phyloP scores from a whole-genome alignment of 1,284 basidiomycete species.

The Pseudozyma sp. region DNA sequence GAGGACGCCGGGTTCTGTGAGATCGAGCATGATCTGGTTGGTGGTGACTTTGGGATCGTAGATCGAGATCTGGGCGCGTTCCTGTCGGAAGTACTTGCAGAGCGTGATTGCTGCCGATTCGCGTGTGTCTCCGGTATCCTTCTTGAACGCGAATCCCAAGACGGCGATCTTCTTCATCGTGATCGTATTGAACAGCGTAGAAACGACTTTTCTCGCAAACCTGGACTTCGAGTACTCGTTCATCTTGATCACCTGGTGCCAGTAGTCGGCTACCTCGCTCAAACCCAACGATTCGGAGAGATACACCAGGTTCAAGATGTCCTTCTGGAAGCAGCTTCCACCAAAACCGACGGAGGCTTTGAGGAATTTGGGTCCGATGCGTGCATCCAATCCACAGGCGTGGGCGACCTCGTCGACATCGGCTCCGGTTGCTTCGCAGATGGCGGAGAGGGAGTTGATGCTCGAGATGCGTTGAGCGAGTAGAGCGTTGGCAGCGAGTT shows the following conservation, averaged over 20 bases:
- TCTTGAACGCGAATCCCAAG: slow-evolving; percentile 79
- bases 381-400: slow-evolving; percentile 91
- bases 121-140: slow-evolving; percentile 72
- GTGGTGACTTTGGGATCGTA: slow-evolving; percentile 87
- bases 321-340: slow-evolving; percentile 89
- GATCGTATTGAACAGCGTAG: slow-evolving; percentile 95
- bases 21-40: slow-evolving; percentile 72
- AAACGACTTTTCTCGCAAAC: slow-evolving; percentile 70
- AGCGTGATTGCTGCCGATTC: slow-evolving; percentile 97
- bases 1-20: slow-evolving; percentile 71
- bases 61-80: slow-evolving; percentile 85
- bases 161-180: slow-evolving; percentile 96
- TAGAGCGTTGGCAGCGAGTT: slow-evolving; percentile 98
- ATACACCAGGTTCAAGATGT: slow-evolving; percentile 98
- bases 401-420: slow-evolving; percentile 97
- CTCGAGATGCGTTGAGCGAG: slow-evolving; percentile 95
- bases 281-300: slow-evolving; percentile 88
- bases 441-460: slow-evolving; percentile 96
- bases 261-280: slow-evolving; percentile 97
- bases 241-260: slow-evolving; percentile 73
- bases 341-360: slow-evolving; percentile 96
- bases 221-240: slow-evolving; percentile 67
- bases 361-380: slow-evolving; percentile 94
- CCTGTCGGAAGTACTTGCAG: slow-evolving; percentile 90
- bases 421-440: slow-evolving; percentile 99